Evolutionary conservation across 345 rosid genomes (phyloP).

Genomic region (Hibiscus trionum): DNA sequence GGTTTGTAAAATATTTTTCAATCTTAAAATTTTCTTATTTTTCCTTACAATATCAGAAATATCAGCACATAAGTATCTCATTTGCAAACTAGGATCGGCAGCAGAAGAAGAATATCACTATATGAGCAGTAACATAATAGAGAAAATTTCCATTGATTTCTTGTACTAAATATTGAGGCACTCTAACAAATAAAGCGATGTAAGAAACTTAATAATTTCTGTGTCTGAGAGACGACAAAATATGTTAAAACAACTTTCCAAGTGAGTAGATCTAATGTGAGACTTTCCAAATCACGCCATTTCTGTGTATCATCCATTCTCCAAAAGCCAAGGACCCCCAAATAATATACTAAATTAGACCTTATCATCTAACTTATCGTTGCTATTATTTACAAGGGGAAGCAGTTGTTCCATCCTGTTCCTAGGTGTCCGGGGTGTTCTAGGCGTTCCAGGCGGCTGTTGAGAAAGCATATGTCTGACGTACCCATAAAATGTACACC

Average conservation of each 20-base stretch:
- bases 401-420: slow-evolving; percentile 52
- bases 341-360: slow-evolving; percentile 8
- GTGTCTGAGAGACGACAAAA: slow-evolving; percentile 5
- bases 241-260: neutral
- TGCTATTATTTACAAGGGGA: slow-evolving; percentile 81
- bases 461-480: slow-evolving; percentile 82
- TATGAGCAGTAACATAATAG: neutral
- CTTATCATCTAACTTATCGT: slow-evolving; percentile 57
- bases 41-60: no score
- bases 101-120: slow-evolving; percentile 25
- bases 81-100: slow-evolving; percentile 72
- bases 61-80: slow-evolving; percentile 29
- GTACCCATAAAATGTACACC: slow-evolving; percentile 94
- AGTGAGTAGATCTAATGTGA: slow-evolving; percentile 12
- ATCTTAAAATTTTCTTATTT: no score
- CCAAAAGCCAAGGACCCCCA: slow-evolving; percentile 6
- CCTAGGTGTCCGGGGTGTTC: slow-evolving; percentile 88
- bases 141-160: neutral
- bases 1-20: no score
- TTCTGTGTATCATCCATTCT: neutral
- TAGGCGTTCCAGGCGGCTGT: slow-evolving; percentile 71
- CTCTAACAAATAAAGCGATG: neutral
- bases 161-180: neutral
- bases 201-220: slow-evolving; percentile 10
- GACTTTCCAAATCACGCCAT: neutral